A percentile compares a stretch with the other conserved stretches of the same genome.
These are phyloP conservation scores for Biscogniauxia sp. DNA, from an alignment of 2,329 filamentous ascomycete species.

Conservation along the genomic window DNA sequence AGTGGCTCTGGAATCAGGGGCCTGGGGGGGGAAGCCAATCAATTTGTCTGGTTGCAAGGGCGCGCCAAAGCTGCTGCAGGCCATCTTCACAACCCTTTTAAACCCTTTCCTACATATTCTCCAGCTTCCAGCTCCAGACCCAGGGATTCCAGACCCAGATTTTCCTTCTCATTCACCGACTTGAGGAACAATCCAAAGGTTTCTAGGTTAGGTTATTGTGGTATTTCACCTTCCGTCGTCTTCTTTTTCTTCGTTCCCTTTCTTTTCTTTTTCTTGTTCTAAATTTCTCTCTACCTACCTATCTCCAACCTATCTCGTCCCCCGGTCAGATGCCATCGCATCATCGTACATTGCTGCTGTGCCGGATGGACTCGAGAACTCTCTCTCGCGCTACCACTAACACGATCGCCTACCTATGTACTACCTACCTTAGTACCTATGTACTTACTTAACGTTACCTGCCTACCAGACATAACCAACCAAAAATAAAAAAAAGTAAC, in stretches of 20 bases:
- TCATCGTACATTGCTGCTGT: not conserved
- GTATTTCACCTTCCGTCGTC: not conserved
- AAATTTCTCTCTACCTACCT: slow-evolving; percentile 1
- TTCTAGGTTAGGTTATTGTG: not conserved
- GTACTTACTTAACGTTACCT: too few species aligned
- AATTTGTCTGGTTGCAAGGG: slow-evolving; percentile 14
- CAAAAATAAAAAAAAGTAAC: too few species aligned
- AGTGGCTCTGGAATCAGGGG: slow-evolving; percentile 9
- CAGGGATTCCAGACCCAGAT: not conserved
- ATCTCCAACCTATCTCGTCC: not conserved
- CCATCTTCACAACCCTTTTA: slow-evolving; percentile 17
- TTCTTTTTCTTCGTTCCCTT: not conserved
- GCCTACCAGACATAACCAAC: too few species aligned
- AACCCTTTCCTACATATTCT: slow-evolving; percentile 4
- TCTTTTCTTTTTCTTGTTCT: too few species aligned
- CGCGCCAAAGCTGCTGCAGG: slow-evolving; percentile 22
- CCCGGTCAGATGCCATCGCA: not conserved
- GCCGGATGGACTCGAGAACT: slow-evolving; percentile 4
- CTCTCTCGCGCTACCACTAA: not conserved
- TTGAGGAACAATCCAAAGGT: not conserved
- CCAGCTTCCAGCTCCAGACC: not conserved
- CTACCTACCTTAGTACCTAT: too few species aligned
- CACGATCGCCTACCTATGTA: too few species aligned
- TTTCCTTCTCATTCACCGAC: not conserved
- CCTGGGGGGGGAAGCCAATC: slow-evolving; percentile 23